Conservation (phyloP, 371 early-diverging fungal genomes). For the Rhizopus sp. region DNA sequence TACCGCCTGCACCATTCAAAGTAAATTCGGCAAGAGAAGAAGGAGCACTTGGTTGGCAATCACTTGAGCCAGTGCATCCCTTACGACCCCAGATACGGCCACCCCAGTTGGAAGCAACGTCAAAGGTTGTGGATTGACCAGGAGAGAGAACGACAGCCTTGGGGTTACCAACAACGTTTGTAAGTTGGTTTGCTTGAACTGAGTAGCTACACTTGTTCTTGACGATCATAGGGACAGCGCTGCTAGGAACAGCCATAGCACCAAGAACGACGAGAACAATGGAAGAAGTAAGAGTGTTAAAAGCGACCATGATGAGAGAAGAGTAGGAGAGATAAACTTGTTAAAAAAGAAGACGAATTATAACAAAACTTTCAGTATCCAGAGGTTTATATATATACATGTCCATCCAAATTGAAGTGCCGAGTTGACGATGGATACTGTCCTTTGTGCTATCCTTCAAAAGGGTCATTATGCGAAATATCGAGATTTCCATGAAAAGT, state of each 20-base stretch:
- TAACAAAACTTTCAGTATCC: no score
- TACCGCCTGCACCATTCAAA: constrained; percentile 21
- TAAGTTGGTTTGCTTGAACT: constrained; percentile 36
- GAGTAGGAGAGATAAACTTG: no score
- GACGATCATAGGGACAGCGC: constrained; percentile 35
- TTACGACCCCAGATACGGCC: constrained; percentile 48
- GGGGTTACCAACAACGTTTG: constrained; percentile 22
- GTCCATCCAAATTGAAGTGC: no score
- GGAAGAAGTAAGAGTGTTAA: no score
- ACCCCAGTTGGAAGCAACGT: constrained; percentile 33
- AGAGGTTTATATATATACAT: no score
- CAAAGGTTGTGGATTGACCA: constrained; percentile 23
- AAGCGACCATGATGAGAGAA: no score
- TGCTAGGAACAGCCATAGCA: not conserved
- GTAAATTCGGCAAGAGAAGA: constrained; percentile 40
- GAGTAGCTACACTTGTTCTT: constrained; percentile 36
- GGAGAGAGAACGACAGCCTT: constrained; percentile 11
- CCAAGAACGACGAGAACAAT: no score
- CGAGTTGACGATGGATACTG: no score
- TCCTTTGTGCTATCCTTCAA: no score
- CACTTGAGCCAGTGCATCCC: constrained; percentile 24
- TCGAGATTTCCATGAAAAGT: no score
- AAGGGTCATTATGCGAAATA: no score
- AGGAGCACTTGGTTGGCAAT: constrained; percentile 35
- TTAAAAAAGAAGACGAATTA: no score